Evolutionary conservation across 2,329 filamentous ascomycete genomes (phyloP).

Genomic region (Juglanconis oblonga): DNA sequence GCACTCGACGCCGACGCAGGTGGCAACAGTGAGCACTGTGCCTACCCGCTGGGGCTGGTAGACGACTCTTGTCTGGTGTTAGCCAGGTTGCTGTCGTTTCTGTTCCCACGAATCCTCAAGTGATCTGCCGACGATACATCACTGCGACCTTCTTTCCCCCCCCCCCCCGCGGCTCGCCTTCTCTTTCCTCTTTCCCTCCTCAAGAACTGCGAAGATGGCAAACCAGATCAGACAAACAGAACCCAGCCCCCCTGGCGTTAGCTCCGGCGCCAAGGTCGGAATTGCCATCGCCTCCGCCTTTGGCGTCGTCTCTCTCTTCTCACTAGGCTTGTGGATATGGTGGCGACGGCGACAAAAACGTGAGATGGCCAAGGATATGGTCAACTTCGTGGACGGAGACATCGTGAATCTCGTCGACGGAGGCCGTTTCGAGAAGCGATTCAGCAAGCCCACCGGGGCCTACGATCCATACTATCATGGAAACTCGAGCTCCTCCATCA

Average conservation of each 20-base stretch:
- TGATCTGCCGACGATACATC: background rate
- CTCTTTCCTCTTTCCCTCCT: too few species aligned
- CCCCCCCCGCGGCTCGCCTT: background rate
- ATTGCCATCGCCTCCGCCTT: slow-evolving; percentile 13
- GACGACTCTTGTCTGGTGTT: background rate
- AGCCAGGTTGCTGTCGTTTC: background rate
- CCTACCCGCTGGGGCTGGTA: background rate
- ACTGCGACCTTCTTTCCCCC: background rate
- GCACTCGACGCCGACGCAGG: background rate
- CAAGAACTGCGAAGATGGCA: background rate
- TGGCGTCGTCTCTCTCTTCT: slow-evolving; percentile 7
- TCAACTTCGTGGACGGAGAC: slow-evolving; percentile 18
- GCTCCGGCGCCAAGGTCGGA: slow-evolving; percentile 12
- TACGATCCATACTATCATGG: slow-evolving; percentile 17
- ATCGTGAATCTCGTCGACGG: slow-evolving; percentile 16
- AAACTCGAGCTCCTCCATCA: slow-evolving; percentile 13
- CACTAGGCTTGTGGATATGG: slow-evolving; percentile 12
- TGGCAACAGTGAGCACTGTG: background rate
- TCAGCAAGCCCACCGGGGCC: slow-evolving; percentile 8
- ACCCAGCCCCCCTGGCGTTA: background rate
- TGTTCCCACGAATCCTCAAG: background rate
- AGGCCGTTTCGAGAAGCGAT: slow-evolving; percentile 16
- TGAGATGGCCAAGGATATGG: slow-evolving; percentile 16
- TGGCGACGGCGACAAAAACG: slow-evolving; percentile 15
- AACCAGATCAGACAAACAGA: background rate